Conservation (phyloP, 2,329 filamentous ascomycete species). For the Lomentospora prolificans region DNA sequence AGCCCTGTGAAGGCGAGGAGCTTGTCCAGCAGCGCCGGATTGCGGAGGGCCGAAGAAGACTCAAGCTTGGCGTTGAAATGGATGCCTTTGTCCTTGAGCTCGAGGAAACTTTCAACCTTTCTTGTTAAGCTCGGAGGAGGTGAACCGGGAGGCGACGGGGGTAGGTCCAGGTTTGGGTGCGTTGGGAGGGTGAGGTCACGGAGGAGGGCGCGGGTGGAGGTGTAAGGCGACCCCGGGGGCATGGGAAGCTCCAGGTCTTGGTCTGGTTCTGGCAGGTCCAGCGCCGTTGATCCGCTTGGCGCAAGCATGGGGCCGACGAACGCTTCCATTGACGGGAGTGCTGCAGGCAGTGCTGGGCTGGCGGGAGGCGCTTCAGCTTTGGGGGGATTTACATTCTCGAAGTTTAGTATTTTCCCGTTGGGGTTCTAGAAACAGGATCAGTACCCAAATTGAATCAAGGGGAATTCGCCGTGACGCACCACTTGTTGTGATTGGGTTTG, state of each 20-base stretch:
- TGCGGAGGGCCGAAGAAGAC: conserved; percentile 55
- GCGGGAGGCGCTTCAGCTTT: background rate
- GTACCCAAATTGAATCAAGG: background rate
- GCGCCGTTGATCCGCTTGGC: conserved; percentile 1
- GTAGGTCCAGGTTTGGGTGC: conserved; percentile 63
- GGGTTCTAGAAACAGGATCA: background rate
- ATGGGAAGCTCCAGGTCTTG: conserved; percentile 14
- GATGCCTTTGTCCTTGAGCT: conserved; percentile 64
- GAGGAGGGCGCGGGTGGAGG: conserved; percentile 51
- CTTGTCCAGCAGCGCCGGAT: conserved; percentile 64
- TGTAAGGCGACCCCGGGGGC: conserved; percentile 55
- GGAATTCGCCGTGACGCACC: background rate
- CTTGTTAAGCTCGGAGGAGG: conserved; percentile 42
- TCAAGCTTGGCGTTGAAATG: conserved; percentile 73
- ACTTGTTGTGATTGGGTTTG: background rate
- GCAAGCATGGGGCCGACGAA: conserved; percentile 11
- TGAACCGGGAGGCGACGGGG: conserved; percentile 59
- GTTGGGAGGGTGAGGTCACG: conserved; percentile 66
- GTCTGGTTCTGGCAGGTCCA: conserved; percentile 13
- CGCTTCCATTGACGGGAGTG: background rate
- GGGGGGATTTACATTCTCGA: background rate
- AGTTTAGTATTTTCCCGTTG: background rate
- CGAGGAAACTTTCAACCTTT: conserved; percentile 65
- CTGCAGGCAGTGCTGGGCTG: background rate
- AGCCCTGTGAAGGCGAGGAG: conserved; percentile 56